phyloP scores from a whole-genome alignment of 1,139 yeast genomes.

The Magnusiomyces sp. region DNA sequence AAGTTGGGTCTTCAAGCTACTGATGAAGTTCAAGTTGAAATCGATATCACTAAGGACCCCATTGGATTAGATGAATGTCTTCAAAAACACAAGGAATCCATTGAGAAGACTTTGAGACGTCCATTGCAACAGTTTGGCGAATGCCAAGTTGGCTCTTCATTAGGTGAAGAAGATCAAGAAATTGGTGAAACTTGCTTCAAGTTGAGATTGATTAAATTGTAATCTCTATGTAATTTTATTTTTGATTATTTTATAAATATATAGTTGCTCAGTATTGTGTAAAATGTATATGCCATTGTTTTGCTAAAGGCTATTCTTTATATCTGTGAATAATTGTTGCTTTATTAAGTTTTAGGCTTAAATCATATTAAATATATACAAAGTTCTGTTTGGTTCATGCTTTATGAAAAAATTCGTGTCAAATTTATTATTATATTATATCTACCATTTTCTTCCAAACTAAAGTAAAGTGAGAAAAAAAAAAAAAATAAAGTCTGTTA shows the following conservation, averaged over 20 bases:
- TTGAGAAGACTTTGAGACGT: constrained; percentile 69
- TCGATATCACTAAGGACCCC: constrained; percentile 56
- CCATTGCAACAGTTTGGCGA: constrained; percentile 28
- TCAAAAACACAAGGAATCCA: constrained; percentile 53
- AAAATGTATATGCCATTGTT: neutral
- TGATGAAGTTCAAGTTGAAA: constrained; percentile 87
- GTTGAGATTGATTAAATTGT: constrained; percentile 66
- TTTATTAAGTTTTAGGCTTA: neutral
- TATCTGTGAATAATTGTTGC: neutral
- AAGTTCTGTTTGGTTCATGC: neutral
- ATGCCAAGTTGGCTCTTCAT: constrained; percentile 27
- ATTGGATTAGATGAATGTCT: constrained; percentile 61
- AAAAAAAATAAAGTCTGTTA: too few species aligned
- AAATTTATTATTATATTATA: neutral
- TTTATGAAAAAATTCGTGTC: neutral
- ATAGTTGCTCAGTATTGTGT: neutral
- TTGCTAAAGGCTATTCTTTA: neutral
- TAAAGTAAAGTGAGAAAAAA: neutral
- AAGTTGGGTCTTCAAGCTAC: constrained; percentile 92
- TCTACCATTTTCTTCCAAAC: neutral
- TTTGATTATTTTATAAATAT: neutral
- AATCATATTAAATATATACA: neutral
- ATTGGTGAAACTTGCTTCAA: constrained; percentile 80
- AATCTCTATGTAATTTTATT: constrained; percentile 15
- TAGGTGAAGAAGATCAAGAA: constrained; percentile 84